Base-by-base conservation (phyloP, 495 filamentous ascomycete genomes). In the Pseudoneurospora amorphoporcata region DNA sequence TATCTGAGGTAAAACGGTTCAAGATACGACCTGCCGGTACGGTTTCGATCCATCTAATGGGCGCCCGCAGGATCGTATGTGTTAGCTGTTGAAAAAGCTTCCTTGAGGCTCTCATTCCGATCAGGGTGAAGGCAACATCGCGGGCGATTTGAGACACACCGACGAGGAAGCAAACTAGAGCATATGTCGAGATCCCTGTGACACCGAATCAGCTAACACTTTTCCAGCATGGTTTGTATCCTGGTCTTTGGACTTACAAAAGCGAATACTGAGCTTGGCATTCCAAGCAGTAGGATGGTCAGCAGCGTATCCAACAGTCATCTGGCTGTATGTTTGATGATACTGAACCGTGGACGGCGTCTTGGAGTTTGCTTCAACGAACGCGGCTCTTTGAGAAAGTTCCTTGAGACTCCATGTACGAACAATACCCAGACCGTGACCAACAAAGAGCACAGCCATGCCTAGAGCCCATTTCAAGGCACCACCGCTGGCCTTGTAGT, bases 401-500 rank as follows among this genome's bases (percentile, higher is more conserved):
- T 75, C 81, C 77, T 79, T 79, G 40, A 78, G 68, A 53, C 78
- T 77, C 77, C 77, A 78, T 0, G 73, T 74, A 43, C 83, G 76
- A 29, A 73, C 74, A 45, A 76, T 45, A 70, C 84, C 73, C 3
- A 89, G 39, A 10, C 75, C 70, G 76, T 88, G 82, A 70, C 86
- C 81, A 16, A 78, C 19, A 6, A 81, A 68, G 72, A 88, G 88
- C 2, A 82, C 70, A 10, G 80, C 45, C 12, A 90, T 58, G 4
- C 85, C 81, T 0, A 86, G 69, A 3, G 78, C 40, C 89, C 89
- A 92, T 68, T 85, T 84, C 45, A 80, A 74, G 19, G 81, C 77
- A 1, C 89, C 89, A 58, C 89, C 90, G 76, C 84, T 86, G 0
- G 86, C 82, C 17, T 81, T 82, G 32, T 92, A 76, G 72, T 92